Percentiles rank a stretch among this genome's conserved stretches.
These are phyloP conservation scores for Grosmannia huntii DNA, from an alignment of 2,329 filamentous ascomycete genomes.

Conservation along the genomic window DNA sequence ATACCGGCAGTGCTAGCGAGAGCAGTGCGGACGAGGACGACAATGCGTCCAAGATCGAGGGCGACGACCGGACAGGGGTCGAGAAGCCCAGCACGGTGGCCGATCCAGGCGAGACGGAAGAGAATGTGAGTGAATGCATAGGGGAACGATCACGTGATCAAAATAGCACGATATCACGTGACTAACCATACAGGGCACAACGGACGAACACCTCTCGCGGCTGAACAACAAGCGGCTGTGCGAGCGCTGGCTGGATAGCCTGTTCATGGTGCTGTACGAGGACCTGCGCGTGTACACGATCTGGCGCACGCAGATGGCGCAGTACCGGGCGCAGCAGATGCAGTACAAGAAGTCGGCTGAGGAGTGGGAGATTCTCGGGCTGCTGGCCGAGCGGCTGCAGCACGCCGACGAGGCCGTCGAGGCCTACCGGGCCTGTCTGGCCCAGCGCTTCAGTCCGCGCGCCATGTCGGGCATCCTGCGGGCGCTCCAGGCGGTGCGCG, in stretches of 20 bases:
- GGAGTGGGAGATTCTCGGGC: slow-evolving; percentile 96
- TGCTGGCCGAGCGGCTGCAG: slow-evolving; percentile 83
- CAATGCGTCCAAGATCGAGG: background rate
- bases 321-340: slow-evolving; percentile 84
- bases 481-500: slow-evolving; percentile 49
- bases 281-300: slow-evolving; percentile 97
- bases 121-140: slow-evolving; percentile 41
- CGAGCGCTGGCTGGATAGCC: slow-evolving; percentile 93
- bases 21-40: slow-evolving; percentile 19
- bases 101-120: slow-evolving; percentile 52
- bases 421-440: slow-evolving; percentile 79
- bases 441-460: slow-evolving; percentile 84
- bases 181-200: slow-evolving; percentile 12
- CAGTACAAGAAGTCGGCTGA: slow-evolving; percentile 95
- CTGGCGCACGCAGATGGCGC: slow-evolving; percentile 95
- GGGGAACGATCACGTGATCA: background rate
- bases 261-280: slow-evolving; percentile 99
- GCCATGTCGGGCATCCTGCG: slow-evolving; percentile 76
- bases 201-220: slow-evolving; percentile 64
- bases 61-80: slow-evolving; percentile 21
- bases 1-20: slow-evolving; percentile 15
- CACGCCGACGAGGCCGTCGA: slow-evolving; percentile 85
- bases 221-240: slow-evolving; percentile 96
- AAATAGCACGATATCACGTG: background rate
- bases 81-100: slow-evolving; percentile 74